Conservation (phyloP, 108 stramenopile species). For the Fragilaria radians region DNA sequence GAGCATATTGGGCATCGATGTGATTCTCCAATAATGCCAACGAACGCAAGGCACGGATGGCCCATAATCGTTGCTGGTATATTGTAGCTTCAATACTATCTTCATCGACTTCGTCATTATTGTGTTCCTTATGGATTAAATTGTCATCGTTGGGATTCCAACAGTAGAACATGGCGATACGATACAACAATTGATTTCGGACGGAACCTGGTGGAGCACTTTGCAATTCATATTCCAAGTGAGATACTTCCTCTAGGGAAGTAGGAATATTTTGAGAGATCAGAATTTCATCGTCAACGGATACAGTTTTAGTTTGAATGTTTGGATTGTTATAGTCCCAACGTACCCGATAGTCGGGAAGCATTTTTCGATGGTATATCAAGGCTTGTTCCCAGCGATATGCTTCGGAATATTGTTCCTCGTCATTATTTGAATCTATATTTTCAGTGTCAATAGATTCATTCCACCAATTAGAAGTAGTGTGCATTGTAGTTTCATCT, state of each 20-base stretch:
- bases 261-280: neutral
- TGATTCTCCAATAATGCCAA: neutral
- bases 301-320: constrained; percentile 16
- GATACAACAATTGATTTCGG: constrained; percentile 6
- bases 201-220: neutral
- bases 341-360: constrained; percentile 15
- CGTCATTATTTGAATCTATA: neutral
- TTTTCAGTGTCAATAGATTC: no score
- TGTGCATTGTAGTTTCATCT: no score
- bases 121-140: constrained; percentile 20
- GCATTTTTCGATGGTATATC: constrained; percentile 9
- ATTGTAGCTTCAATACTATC: no score
- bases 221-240: constrained; percentile 18
- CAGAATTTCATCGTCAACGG: constrained; percentile 6
- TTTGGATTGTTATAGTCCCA: constrained; percentile 32
- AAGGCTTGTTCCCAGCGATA: constrained; percentile 18
- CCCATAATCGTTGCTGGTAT: no score
- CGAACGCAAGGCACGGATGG: neutral
- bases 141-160: constrained; percentile 13
- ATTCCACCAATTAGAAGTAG: no score
- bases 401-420: constrained; percentile 17
- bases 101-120: no score
- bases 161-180: constrained; percentile 10
- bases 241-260: constrained; percentile 11
- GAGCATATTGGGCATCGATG: neutral